Conservation (phyloP, 306 rosid species). For the Trifolium repens region DNA sequence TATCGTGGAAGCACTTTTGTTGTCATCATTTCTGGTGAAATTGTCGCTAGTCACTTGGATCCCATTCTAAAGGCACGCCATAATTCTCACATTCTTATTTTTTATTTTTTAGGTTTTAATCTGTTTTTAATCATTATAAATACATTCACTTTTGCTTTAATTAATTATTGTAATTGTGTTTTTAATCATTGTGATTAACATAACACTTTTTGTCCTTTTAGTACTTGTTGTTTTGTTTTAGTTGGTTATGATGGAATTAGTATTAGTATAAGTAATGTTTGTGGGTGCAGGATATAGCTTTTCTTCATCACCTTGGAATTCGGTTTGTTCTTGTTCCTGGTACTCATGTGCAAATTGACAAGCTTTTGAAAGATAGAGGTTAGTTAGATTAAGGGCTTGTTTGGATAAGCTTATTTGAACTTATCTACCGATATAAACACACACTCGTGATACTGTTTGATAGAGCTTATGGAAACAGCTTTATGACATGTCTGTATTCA, state of each 20-base stretch:
- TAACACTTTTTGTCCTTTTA: not conserved
- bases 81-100: not conserved
- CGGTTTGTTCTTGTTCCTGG: constrained; percentile 91
- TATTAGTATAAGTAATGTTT: not conserved
- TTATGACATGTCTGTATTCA: not conserved
- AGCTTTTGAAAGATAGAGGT: constrained; percentile 88
- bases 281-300: constrained; percentile 87
- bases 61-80: constrained; percentile 79
- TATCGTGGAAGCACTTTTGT: constrained; percentile 83
- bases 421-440: not conserved
- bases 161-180: not conserved
- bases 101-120: not conserved
- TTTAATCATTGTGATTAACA: not conserved
- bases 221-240: not conserved
- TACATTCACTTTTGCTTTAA: not conserved
- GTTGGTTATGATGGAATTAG: not conserved
- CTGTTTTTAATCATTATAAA: not conserved
- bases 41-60: constrained; percentile 69
- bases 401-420: not conserved
- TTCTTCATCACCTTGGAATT: constrained; percentile 94
- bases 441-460: not conserved
- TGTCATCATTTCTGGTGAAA: constrained; percentile 83
- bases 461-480: not conserved
- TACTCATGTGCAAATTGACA: constrained; percentile 84
- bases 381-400: not conserved